A percentile compares a stretch with the other conserved stretches of the same genome.
phyloP scores from a whole-genome alignment of 768 basidiomycete genomes.

The Coprinellus aureogranulatus region DNA sequence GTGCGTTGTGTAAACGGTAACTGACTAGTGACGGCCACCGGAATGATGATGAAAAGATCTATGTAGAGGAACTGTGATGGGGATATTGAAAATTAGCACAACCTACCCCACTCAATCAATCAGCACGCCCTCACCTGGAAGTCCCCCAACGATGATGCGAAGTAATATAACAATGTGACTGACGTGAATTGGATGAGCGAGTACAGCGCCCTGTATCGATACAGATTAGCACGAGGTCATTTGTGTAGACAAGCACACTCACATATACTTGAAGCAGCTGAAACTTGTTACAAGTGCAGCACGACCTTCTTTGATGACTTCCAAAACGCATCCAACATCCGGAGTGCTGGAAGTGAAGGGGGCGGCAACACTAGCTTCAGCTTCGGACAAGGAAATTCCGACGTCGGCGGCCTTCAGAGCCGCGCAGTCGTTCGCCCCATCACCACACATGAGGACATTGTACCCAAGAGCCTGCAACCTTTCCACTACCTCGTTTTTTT shows the following conservation, averaged over 20 bases:
- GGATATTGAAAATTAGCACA: slow-evolving; percentile 11
- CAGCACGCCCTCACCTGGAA: slow-evolving; percentile 66
- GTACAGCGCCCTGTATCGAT: slow-evolving; percentile 79
- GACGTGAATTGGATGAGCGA: slow-evolving; percentile 99
- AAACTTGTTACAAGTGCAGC: slow-evolving; percentile 97
- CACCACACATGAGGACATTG: slow-evolving; percentile 97
- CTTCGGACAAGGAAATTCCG: slow-evolving; percentile 93
- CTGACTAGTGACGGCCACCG: slow-evolving; percentile 94
- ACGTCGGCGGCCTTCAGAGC: slow-evolving; percentile 98
- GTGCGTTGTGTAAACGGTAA: slow-evolving; percentile 2
- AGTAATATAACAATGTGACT: slow-evolving; percentile 91
- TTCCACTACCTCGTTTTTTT: slow-evolving; percentile 98
- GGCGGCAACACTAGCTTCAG: slow-evolving; percentile 97
- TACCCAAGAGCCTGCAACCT: slow-evolving; percentile 90
- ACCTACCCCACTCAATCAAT: neutral
- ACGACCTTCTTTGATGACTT: slow-evolving; percentile 95
- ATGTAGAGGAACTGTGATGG: slow-evolving; percentile 86
- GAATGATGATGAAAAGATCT: slow-evolving; percentile 96
- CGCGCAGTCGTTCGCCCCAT: slow-evolving; percentile 98
- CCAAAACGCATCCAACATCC: slow-evolving; percentile 93
- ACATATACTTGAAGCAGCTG: slow-evolving; percentile 99
- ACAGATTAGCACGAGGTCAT: slow-evolving; percentile 3
- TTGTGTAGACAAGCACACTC: slow-evolving; percentile 28
- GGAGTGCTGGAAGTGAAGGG: slow-evolving; percentile 93
- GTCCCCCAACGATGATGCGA: slow-evolving; percentile 93